phyloP scores from a whole-genome alignment of 2,329 filamentous ascomycete species.

The Xylariales sp. region DNA sequence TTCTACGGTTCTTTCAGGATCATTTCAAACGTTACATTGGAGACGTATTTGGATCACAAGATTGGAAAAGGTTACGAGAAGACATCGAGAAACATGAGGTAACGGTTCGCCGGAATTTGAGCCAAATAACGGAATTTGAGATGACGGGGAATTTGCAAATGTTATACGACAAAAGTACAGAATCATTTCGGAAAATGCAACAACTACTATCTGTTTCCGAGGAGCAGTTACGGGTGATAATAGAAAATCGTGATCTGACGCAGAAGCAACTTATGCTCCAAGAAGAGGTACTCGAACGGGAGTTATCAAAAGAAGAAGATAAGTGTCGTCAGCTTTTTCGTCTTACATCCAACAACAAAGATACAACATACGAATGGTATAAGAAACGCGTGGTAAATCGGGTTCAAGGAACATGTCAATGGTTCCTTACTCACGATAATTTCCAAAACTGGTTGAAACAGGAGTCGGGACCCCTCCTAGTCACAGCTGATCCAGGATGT shows the following conservation, averaged over 20 bases:
- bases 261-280: not conserved
- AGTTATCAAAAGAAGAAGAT: not conserved
- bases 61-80: not conserved
- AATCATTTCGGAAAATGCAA: not conserved
- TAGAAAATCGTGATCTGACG: not conserved
- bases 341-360: constrained; percentile 3
- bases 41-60: not conserved
- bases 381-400: constrained; percentile 20
- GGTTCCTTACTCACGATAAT: constrained; percentile 24
- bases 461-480: constrained; percentile 23
- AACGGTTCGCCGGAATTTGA: not conserved
- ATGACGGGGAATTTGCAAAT: not conserved
- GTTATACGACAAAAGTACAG: not conserved
- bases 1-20: constrained; percentile 23
- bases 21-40: not conserved
- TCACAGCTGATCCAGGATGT: constrained; percentile 34
- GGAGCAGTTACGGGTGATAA: not conserved
- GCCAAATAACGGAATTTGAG: not conserved
- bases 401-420: constrained; percentile 24
- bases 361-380: constrained; percentile 23
- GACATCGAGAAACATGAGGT: not conserved
- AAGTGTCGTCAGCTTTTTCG: constrained; percentile 1
- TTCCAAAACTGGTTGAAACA: constrained; percentile 23
- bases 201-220: not conserved
- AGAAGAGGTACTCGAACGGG: not conserved